Evolutionary conservation across 495 filamentous ascomycete species (phyloP).

Genomic region (Sabuloglossum arenarium): DNA sequence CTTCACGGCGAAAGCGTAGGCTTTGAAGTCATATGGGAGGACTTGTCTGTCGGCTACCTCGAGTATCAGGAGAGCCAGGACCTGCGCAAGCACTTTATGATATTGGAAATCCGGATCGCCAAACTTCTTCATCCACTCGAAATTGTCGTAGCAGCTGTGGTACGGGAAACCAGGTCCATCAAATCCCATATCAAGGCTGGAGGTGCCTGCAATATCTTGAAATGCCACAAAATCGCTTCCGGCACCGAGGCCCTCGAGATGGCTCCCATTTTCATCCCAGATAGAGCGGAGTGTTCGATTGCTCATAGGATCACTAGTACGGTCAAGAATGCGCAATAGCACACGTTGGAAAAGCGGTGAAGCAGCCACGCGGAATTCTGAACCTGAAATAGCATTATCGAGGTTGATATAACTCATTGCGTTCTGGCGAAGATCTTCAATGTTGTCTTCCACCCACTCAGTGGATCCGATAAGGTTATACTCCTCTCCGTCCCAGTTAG

Average conservation of each 20-base stretch:
- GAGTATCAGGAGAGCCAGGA: conserved; percentile 65
- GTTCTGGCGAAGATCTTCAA: conserved; percentile 33
- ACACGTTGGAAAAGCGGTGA: conserved; percentile 58
- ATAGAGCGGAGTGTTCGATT: conserved; percentile 55
- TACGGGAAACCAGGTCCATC: conserved; percentile 44
- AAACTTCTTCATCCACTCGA: conserved; percentile 60
- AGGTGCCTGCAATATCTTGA: conserved; percentile 82
- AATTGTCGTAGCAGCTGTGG: conserved; percentile 75
- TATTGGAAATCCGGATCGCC: conserved; percentile 69
- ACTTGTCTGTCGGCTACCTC: conserved; percentile 65
- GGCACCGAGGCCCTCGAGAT: conserved; percentile 45
- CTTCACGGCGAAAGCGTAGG: conserved; percentile 4
- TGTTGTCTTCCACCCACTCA: conserved; percentile 65
- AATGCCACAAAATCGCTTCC: conserved; percentile 86
- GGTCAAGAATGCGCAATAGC: conserved; percentile 48
- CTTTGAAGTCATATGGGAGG: conserved; percentile 46
- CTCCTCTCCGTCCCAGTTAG: conserved; percentile 83
- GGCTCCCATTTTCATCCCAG: conserved; percentile 45
- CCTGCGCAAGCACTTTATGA: conserved; percentile 57
- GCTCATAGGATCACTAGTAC: conserved; percentile 45
- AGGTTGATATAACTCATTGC: conserved; percentile 81
- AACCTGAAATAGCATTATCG: conserved; percentile 61
- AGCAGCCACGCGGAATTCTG: conserved; percentile 49
- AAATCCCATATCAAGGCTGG: conserved; percentile 75
- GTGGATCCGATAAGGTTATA: conserved; percentile 92